Base-by-base conservation (phyloP, 495 filamentous ascomycete species). In the Extremus antarcticus region DNA sequence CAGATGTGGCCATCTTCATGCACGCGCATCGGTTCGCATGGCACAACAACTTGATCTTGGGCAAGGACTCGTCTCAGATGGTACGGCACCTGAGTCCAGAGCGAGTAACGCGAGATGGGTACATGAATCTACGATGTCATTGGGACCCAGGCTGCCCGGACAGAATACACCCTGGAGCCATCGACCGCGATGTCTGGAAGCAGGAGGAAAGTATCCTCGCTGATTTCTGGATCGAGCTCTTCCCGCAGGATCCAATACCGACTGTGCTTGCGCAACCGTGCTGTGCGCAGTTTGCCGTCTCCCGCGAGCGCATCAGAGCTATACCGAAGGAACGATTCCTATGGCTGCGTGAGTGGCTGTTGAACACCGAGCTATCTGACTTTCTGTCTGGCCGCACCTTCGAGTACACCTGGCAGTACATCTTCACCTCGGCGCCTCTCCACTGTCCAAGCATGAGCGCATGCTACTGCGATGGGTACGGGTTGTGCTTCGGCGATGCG, bases 401-500 rank as follows among this genome's bases (percentile, higher is more conserved):
- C 78, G 85, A 88, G 70, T 88, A 89, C 64, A 69, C 84, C 2
- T 90, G 83, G 82, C 83, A 84, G 53, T 83, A 74, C 56, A 68
- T 88, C n/a, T 88, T 88, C 58, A 76, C 76, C 2, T 61, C 63
- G 9, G 45, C 79, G 25, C 70, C 74, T 7, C 70, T 80, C 9
- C 65, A 76, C 40, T 90, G 86, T 62, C 82, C 84, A 13, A 70
- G 70, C 20, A 78, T 84, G 67, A 76, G 82, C 61, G 67, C 83
- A 0, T 91, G 87, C 66, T 85, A 87, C 51, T 91, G 87, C 64
- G 83, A 87, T 55, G 84, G 79, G 17, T 91, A 82, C 49, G 86
- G 86, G 0, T 71, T 83, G n/a, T 91, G 87, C 61, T 91, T 90
- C 60, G 86, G 80, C 3, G 76, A 77, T 0, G 72, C 78, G 19